These are phyloP conservation scores for Iris pallida DNA, from an alignment of 116 monocot species.

Conservation along the genomic window DNA sequence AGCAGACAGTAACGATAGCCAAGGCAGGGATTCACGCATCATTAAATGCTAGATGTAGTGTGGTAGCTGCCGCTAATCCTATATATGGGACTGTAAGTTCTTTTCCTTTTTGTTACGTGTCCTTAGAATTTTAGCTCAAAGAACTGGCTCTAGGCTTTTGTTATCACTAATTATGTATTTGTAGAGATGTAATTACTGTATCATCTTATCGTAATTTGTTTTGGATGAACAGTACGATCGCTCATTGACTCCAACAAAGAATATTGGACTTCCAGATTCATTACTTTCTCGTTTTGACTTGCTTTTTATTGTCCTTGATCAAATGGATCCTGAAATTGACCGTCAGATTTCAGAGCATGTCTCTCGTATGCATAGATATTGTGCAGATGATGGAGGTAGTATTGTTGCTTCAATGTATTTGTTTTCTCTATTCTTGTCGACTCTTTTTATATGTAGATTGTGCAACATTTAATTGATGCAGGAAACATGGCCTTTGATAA, in stretches of 20 bases:
- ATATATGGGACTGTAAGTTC: conserved; percentile 95
- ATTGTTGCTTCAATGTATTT: neutral
- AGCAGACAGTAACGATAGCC: conserved; percentile 96
- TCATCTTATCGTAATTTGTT: conserved; percentile 8
- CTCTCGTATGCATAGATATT: conserved; percentile 93
- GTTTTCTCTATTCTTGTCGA: neutral
- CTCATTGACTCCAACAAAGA: conserved; percentile 93
- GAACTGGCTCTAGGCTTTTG: too few relatives aligned
- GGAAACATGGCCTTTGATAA: conserved; percentile 44
- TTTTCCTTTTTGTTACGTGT: neutral
- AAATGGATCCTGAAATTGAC: conserved; percentile 98
- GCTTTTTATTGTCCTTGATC: conserved; percentile 97
- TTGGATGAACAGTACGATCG: conserved; percentile 73
- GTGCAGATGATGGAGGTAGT: conserved; percentile 66
- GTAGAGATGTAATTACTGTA: neutral
- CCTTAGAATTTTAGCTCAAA: too few relatives aligned
- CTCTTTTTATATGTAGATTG: conserved; percentile 4
- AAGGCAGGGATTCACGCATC: conserved; percentile 99
- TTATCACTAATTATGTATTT: neutral
- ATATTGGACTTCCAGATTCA: conserved; percentile 98
- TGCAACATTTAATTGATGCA: conserved; percentile 17
- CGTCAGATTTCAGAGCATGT: conserved; percentile 91
- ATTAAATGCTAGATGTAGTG: conserved; percentile 97
- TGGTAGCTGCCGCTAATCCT: conserved; percentile 95
- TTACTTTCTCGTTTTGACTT: conserved; percentile 97